phyloP scores from a whole-genome alignment of 495 filamentous ascomycete genomes.

The Aspergillus campestris region DNA sequence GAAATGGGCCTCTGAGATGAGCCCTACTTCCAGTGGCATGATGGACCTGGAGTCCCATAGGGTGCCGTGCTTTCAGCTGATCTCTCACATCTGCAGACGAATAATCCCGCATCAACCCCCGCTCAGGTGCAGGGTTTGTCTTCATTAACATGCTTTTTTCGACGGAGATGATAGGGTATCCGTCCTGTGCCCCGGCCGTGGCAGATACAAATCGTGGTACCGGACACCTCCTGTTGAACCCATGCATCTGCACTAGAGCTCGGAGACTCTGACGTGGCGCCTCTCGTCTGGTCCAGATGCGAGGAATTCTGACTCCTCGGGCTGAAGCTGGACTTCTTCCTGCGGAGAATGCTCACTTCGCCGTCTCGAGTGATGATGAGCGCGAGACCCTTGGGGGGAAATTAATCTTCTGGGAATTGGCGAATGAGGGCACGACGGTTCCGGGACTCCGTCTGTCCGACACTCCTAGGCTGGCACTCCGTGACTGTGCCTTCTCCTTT shows the following conservation, averaged over 20 bases:
- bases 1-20: constrained; percentile 7
- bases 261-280: constrained; percentile 43
- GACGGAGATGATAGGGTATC: constrained; percentile 32
- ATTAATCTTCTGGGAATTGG: constrained; percentile 5
- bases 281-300: constrained; percentile 28
- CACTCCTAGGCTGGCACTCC: constrained; percentile 8
- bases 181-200: constrained; percentile 27
- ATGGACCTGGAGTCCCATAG: constrained; percentile 15
- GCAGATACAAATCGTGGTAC: constrained; percentile 35
- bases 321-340: constrained; percentile 22
- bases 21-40: constrained; percentile 15
- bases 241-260: constrained; percentile 41
- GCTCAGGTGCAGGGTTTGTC: constrained; percentile 38
- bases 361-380: constrained; percentile 3
- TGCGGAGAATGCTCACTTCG: constrained; percentile 17
- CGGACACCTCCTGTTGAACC: constrained; percentile 33
- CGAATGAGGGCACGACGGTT: constrained; percentile 8
- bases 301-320: constrained; percentile 20
- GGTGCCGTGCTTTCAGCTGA: constrained; percentile 38
- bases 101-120: constrained; percentile 37
- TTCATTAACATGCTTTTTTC: constrained; percentile 20
- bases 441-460: constrained; percentile 14
- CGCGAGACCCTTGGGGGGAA: constrained; percentile 3
- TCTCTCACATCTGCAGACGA: constrained; percentile 37
- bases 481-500: constrained; percentile 3